Evolutionary conservation across 768 basidiomycete species (phyloP), one percentile per base, ranked within the genome.

Genomic region (Mycena galericulata): DNA sequence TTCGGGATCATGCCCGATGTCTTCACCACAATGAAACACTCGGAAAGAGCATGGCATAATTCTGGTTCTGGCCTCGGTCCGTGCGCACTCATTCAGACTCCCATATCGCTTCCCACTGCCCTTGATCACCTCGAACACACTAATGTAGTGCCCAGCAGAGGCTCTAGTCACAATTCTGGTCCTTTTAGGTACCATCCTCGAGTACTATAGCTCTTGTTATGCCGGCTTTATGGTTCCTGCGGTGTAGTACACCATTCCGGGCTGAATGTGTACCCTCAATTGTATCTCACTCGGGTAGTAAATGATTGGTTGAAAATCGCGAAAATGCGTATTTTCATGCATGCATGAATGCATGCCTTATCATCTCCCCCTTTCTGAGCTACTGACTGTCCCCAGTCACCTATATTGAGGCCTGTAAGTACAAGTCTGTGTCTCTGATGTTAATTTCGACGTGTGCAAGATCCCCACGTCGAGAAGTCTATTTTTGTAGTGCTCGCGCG

Each of bases 231-330:
- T 14, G 29, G 49, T 17, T 50, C 49, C 49, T 50, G 29, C 29
- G 49, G 49, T 20, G 30, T 53, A 53, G 51, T 53, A 36, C 51
- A 53, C 51, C 51, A 53, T 53, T 36, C 51, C 51, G 34, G 51
- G 51, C 51, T 10, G 32, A 36, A 53, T 53, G 51, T 53, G 34
- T 53, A 53, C 32, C n/a, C 51, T 53, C 32, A 14, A 22, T n/a
- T 36, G n/a, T 22, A 53, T 53, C 51, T 53, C 32, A 53, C 51
- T 53, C 51, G 32, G 51, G 51, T 14, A 12, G n/a, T n/a, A 36
- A 14, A 34, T 53, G 51, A 7, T 53, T 32, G 24, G 34, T 36
- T 36, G 51, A 36, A 53, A 53, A 53, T 22, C 9, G 4, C n/a
- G 51, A 53, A 53, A 53, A 34, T 36, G 11, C 2, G 29, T 10